phyloP scores from a whole-genome alignment of 495 filamentous ascomycete genomes.

The Elasticomyces elasticus region DNA sequence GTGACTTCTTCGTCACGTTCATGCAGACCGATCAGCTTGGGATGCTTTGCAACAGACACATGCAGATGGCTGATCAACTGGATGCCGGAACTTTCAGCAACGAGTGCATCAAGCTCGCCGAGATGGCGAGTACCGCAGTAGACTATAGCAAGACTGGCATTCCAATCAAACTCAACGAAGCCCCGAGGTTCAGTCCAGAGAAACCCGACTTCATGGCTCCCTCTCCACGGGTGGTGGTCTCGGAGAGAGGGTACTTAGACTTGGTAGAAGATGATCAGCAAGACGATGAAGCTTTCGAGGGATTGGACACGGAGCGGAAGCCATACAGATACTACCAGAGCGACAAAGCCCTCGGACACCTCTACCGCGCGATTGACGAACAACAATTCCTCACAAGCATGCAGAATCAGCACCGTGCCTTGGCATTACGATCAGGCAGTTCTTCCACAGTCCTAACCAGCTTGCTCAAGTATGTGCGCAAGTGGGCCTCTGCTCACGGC shows the following conservation, averaged over 20 bases:
- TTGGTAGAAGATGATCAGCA: constrained; percentile 42
- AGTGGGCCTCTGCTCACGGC: constrained; percentile 31
- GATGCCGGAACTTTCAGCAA: constrained; percentile 44
- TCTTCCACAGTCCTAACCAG: constrained; percentile 34
- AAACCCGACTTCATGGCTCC: constrained; percentile 60
- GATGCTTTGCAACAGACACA: constrained; percentile 56
- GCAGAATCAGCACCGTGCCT: constrained; percentile 29
- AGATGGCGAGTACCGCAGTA: constrained; percentile 65
- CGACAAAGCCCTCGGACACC: constrained; percentile 56
- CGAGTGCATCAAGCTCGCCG: constrained; percentile 54
- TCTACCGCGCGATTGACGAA: constrained; percentile 71
- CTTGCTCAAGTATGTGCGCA: constrained; percentile 39
- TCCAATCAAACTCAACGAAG: constrained; percentile 43
- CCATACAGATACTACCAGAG: constrained; percentile 52
- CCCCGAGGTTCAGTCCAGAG: constrained; percentile 34
- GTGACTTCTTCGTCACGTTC: constrained; percentile 67
- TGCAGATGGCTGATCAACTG: constrained; percentile 55
- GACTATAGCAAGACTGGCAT: constrained; percentile 76
- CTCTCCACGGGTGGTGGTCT: constrained; percentile 49
- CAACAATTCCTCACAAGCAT: constrained; percentile 51
- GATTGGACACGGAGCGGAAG: constrained; percentile 21
- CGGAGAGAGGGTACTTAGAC: constrained; percentile 35
- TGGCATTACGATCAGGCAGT: constrained; percentile 1
- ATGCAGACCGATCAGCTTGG: constrained; percentile 69
- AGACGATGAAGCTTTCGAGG: constrained; percentile 38